Base-by-base conservation (phyloP, 306 rosid species). In the Erythrophleum fordii region DNA sequence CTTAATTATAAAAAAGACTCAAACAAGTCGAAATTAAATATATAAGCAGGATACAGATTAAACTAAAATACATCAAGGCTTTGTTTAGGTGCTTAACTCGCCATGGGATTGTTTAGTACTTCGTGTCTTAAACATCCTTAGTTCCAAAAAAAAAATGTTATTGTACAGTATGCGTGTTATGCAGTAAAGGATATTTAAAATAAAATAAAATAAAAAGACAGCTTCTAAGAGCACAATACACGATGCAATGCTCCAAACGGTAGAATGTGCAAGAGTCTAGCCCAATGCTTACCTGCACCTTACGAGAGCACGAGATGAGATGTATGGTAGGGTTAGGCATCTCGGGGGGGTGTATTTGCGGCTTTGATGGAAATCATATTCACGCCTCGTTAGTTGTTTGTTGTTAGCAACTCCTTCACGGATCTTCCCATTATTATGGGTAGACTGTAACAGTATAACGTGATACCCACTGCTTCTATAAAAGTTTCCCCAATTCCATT, bases 381-480 rank as follows among this genome's bases (percentile, higher is more conserved):
- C 11, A 37, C 8, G 9, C 53, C 42, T 14, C 29, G 20, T 29
- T 61, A 29, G 20, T 23, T 67, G 9, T 5, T 42, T 16, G 3
- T 35, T 45, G 22, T 25, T 12, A 6, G 56, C 73, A 42, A 44
- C 56, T 69, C 55, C 56, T 20, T 69, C 55, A 44, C 73, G 73
- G 73, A 42, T 42, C 52, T 68, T 34, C 14, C 69, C 7, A 64
- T 17, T 18, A 17, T 34, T 16, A 42, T 66, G 8, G 1, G 23
- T 22, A 66, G 9, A 20, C 29, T 20, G 71, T 35, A 35, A 37
- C 18, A 8, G n/a, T 3, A 53, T 16, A 56, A 56, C 68, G 78
- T 73, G 6, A 41, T 23, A 2, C 2, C 37, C 13, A 22, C 71
- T 35, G 71, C n/a, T 35, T 46, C 8, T 12, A 0, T 8, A 3